Evolutionary conservation across 164 flowering plant species (phyloP), one percentile per base, ranked within the genome.

Genomic region (Vitis cinerea): DNA sequence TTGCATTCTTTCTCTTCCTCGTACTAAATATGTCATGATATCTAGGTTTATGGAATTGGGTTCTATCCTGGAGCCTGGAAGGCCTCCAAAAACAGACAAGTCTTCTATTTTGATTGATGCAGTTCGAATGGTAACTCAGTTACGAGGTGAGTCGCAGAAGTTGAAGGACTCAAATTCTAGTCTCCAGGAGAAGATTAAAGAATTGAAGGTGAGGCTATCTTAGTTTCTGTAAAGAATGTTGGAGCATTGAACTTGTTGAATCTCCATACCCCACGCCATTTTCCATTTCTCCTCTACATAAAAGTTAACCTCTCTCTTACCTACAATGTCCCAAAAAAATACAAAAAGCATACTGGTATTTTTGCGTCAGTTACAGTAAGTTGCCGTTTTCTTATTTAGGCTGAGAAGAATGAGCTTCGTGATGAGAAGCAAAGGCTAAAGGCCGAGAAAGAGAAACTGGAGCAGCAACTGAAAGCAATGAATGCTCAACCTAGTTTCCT

Each of bases 351-450:
- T 8, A 29, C 29, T 19, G 12, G 37, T 23, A 16, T 56, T 16
- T 58, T 55, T 16, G 17, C 14, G 4, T 19, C 11, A 10, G 44
- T 65, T 71, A 6, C 16, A 9, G 55, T 29, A 4, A 47, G 10
- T 66, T 5, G 29, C 15, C 19, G 15, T 71, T 30, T 52, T 15
- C 31, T 57, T 67, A 14, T 74, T 60, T 69, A 94, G 98, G 74
- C 78, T 27, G 97, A 92, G 84, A 94, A 94, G 77, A 94, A 84
- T 74, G 98, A 94, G 82, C 90, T 91, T 61, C 96, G 96, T 29
- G 96, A 94, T 66, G 97, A 94, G 82, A 94, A 94, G 79, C 92
- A 86, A 75, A 86, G 88, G 84, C 80, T 92, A 4, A 94, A 92
- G 81, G 75, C 82, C 9, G 92, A 92, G 79, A 92, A 92, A 71